phyloP scores from a whole-genome alignment of 352 stramenopile genomes.

The Thraustochytrium sp. region DNA sequence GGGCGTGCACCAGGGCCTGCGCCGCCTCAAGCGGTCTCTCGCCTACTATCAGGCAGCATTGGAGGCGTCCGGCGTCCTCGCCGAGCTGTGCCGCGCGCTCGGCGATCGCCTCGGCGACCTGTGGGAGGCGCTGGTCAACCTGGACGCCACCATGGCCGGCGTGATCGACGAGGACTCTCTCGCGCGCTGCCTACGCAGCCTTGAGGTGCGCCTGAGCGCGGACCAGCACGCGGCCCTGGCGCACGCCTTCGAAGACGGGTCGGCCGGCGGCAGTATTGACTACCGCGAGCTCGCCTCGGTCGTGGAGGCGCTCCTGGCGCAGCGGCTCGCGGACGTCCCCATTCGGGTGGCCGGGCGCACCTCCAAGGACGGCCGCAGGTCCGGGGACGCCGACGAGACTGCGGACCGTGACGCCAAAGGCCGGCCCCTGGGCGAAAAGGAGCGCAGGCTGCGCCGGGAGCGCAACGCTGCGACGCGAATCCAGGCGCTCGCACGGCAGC shows the following conservation, averaged over 20 bases:
- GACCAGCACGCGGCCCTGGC: neutral
- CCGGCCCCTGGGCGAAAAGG: neutral
- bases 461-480: neutral
- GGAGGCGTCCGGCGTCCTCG: neutral
- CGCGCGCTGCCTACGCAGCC: neutral
- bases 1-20: neutral
- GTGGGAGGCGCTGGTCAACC: neutral
- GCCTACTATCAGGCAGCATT: slow-evolving; percentile 2
- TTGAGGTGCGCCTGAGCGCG: neutral
- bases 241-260: neutral
- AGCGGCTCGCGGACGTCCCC: neutral
- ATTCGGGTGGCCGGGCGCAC: neutral
- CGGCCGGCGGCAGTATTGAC: neutral
- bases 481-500: neutral
- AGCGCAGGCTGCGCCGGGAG: neutral
- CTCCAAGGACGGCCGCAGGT: neutral
- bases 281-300: slow-evolving; percentile 33
- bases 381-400: neutral
- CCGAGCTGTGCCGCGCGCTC: neutral
- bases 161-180: neutral
- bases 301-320: neutral
- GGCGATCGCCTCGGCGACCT: neutral
- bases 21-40: neutral
- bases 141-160: neutral
- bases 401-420: neutral